Evolutionary conservation across 306 rosid species (phyloP), one percentile per base, ranked within the genome.

Genomic region (Cicer cuneatum): DNA sequence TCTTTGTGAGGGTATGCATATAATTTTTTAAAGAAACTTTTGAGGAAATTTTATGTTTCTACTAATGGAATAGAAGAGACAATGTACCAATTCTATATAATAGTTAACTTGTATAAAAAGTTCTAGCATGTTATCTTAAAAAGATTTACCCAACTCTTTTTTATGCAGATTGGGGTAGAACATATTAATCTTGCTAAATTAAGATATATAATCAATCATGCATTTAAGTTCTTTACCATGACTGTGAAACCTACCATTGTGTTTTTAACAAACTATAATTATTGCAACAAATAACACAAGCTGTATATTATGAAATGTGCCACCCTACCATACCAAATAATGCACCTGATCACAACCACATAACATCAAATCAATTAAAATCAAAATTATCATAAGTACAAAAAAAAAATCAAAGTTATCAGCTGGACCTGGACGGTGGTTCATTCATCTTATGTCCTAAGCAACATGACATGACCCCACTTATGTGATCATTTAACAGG

Each of bases 391-490:
- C 2, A 73, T n/a, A 1, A 29, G 35, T 33, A 57, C 2, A 37
- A 64, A 57, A 45, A 35, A n/a, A 39, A 74, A 66, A 49, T 66
- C 80, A 37, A 59, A 54, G 70, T 64, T 66, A 66, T 80, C 87
- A 70, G 62, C 78, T 74, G 83, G 80, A 16, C 83, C 78, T 74
- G 83, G 80, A 16, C 83, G 80, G 87, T 75, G 85, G 62, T 51
- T 81, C 79, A 72, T 77, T 86, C 84, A 74, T 69, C 87, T 62
- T 81, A 84, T 81, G 41, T 58, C 82, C 70, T 75, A 83, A 83
- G 90, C 81, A 81, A 83, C 70, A 57, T 29, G 35, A 29, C 35
- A 76, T 64, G 84, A 70, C 72, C 86, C 83, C 72, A 81, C 86
- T 8, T 12, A 53, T 71, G 71, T 78, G 79, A 62, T 77, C 79